Evolutionary conservation across 176 grass and related monocot genomes (phyloP).

Genomic region (Rhynchospora pubera): DNA sequence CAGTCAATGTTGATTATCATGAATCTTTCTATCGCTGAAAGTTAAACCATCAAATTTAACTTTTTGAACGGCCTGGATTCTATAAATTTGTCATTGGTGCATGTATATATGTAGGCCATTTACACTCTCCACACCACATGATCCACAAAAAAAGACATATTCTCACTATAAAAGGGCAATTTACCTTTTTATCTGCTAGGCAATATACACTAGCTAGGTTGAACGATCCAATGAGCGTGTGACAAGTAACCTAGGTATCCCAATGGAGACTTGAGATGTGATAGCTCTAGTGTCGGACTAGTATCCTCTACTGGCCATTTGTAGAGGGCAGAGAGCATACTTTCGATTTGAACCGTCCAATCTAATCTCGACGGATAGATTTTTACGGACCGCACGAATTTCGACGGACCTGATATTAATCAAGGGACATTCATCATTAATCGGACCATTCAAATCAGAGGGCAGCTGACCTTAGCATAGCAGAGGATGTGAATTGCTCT

Average conservation of each 20-base stretch:
- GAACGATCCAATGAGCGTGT: not conserved
- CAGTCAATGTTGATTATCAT: not conserved
- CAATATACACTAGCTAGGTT: not conserved
- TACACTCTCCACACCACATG: not conserved
- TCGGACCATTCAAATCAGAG: no score
- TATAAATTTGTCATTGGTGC: not conserved
- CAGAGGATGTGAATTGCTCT: no score
- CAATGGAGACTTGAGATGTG: not conserved
- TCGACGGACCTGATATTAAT: no score
- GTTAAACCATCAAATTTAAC: not conserved
- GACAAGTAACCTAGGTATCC: not conserved
- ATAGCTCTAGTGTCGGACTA: not conserved
- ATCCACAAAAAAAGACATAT: not conserved
- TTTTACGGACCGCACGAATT: no score
- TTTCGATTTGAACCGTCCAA: no score
- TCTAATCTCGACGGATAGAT: no score
- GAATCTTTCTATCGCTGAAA: not conserved
- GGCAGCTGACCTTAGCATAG: no score
- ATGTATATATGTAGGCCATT: not conserved
- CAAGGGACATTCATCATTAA: no score
- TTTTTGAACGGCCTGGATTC: not conserved
- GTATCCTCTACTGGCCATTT: no score
- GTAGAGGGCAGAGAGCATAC: no score
- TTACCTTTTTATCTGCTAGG: not conserved
- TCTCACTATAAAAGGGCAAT: not conserved